Conservation (phyloP, 352 stramenopile species). For the Phytopythium ostracodes region DNA sequence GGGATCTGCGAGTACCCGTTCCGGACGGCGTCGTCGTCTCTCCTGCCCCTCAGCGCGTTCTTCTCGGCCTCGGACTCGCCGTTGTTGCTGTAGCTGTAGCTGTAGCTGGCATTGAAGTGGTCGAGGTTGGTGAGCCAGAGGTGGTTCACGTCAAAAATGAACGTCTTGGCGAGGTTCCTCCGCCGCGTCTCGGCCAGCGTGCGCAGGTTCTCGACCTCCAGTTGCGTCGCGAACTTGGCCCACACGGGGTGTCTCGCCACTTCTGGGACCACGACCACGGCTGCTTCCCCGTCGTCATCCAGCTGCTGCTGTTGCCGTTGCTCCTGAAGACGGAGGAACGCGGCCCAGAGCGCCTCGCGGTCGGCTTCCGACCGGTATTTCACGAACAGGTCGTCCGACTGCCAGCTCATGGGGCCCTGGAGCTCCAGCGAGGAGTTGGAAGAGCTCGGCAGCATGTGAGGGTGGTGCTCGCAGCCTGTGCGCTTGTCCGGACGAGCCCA, state of each 20-base stretch:
- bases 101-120: slow-evolving; percentile 61
- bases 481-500: slow-evolving; percentile 55
- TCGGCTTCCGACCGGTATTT: slow-evolving; percentile 79
- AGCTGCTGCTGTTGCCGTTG: slow-evolving; percentile 29
- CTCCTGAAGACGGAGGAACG: slow-evolving; percentile 32
- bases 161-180: slow-evolving; percentile 73
- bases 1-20: slow-evolving; percentile 77
- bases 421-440: slow-evolving; percentile 40
- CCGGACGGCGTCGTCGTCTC: slow-evolving; percentile 54
- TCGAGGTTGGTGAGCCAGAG: slow-evolving; percentile 91
- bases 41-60: slow-evolving; percentile 35
- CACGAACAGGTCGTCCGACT: slow-evolving; percentile 71
- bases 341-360: slow-evolving; percentile 55
- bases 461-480: slow-evolving; percentile 64
- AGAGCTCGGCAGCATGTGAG: slow-evolving; percentile 25
- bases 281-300: slow-evolving; percentile 9
- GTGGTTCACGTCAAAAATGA: slow-evolving; percentile 88
- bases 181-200: slow-evolving; percentile 55
- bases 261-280: slow-evolving; percentile 43
- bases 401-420: slow-evolving; percentile 76
- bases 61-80: slow-evolving; percentile 10
- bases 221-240: slow-evolving; percentile 45
- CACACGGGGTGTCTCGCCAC: slow-evolving; percentile 68
- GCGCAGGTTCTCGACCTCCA: slow-evolving; percentile 72
- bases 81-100: too few relatives aligned